Conservation (phyloP, 179 eudicot genomes). For the Silene noctiflora region DNA sequence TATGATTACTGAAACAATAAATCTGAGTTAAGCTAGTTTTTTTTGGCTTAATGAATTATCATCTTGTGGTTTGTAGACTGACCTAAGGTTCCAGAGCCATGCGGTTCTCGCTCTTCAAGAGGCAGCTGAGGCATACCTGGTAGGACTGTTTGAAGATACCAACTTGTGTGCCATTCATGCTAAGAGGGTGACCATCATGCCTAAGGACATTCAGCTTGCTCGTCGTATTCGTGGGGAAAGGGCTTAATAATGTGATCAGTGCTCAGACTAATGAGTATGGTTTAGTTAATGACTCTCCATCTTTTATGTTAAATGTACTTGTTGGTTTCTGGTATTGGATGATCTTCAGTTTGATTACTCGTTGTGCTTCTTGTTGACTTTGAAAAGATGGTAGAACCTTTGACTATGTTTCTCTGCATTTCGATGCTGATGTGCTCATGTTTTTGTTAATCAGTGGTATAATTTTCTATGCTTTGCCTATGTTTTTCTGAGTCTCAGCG, state of each 20-base stretch:
- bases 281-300: slow-evolving; percentile 5
- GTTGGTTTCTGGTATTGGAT: background rate
- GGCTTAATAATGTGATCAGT: slow-evolving; percentile 20
- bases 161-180: slow-evolving; percentile 31
- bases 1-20: background rate
- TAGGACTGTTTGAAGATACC: slow-evolving; percentile 32
- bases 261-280: background rate
- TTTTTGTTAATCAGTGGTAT: background rate
- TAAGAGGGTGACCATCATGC: slow-evolving; percentile 33
- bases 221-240: slow-evolving; percentile 32
- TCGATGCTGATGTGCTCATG: background rate
- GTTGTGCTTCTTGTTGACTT: background rate
- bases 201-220: slow-evolving; percentile 35
- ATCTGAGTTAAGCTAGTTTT: background rate
- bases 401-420: background rate
- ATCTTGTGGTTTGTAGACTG: slow-evolving; percentile 20
- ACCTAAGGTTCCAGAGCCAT: slow-evolving; percentile 33
- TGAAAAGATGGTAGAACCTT: background rate
- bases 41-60: background rate
- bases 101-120: slow-evolving; percentile 32
- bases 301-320: slow-evolving; percentile 15
- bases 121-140: slow-evolving; percentile 32
- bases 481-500: too few relatives aligned
- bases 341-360: background rate
- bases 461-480: too few relatives aligned